Base-by-base conservation (phyloP, 306 rosid genomes). In the Inga oerstediana region DNA sequence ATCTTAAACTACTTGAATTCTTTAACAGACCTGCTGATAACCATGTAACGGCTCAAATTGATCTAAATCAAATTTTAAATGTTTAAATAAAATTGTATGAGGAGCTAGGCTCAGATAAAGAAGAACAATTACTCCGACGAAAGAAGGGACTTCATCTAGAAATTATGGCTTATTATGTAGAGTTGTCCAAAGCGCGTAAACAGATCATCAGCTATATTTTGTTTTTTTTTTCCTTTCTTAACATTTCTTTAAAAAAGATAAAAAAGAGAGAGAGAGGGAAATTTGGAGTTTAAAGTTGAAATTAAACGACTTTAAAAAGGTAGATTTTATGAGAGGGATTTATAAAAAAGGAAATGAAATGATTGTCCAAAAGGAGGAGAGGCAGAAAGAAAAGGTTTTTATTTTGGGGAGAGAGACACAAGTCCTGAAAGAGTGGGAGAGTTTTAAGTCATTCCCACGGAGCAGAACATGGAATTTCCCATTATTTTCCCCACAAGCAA, bases 341-440 rank as follows among this genome's bases (percentile, higher is more conserved):
- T 39, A 72, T 10, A 75, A 0, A 8, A 58, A 65, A 76, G 74
- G 74, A 80, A 64, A 87, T 64, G 74, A 85, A 80, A 72, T 39
- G 15, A 81, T 85, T 85, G 89, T 77, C 81, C 82, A 72, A 13
- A 32, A 1, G 48, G 11, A 48, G 16, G 16, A 39, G n/a, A 48
- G 32, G 12, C 17, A 70, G 41, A 72, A 82, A 70, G 34, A 72
- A 82, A 83, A 30, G 27, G 72, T 56, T 49, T 74, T 49, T 5
- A 4, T 74, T 35, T 75, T 12, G 52, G 22, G 10, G 66, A 22
- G 56, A 45, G 80, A 12, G 72, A 77, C 80, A 76, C 10, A 7
- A 35, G 64, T 48, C 87, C 92, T 81, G 39, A 84, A 91, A 88
- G 32, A 27, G 82, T 74, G 94, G 92, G 81, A 82, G 62, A 69